These are phyloP conservation scores for Madurella fahalii DNA, from an alignment of 2,329 filamentous ascomycete genomes.

Conservation along the genomic window DNA sequence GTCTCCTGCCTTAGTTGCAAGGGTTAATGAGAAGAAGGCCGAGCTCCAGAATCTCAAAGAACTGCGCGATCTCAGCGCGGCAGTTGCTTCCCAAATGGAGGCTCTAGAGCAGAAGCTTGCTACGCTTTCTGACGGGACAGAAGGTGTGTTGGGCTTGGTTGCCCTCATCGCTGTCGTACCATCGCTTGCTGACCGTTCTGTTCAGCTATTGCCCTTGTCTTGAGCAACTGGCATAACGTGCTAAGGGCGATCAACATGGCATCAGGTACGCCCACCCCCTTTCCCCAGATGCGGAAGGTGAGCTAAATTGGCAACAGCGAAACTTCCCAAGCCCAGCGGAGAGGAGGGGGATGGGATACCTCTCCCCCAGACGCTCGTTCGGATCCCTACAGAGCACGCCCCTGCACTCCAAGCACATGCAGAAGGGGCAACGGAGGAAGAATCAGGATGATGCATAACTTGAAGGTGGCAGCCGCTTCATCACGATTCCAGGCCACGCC, in stretches of 20 bases:
- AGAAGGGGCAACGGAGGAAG: slow-evolving; percentile 46
- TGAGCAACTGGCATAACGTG: slow-evolving; percentile 86
- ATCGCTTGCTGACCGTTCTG: slow-evolving; percentile 14
- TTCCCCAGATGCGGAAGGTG: background rate
- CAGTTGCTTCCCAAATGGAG: slow-evolving; percentile 77
- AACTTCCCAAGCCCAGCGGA: slow-evolving; percentile 60
- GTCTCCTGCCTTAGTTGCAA: slow-evolving; percentile 65
- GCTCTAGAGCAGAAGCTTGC: slow-evolving; percentile 71
- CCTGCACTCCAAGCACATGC: slow-evolving; percentile 59
- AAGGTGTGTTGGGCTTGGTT: slow-evolving; percentile 49
- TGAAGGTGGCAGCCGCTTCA: background rate
- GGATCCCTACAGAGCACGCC: slow-evolving; percentile 78
- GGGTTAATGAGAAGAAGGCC: slow-evolving; percentile 80
- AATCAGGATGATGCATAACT: slow-evolving; percentile 21
- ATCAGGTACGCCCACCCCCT: slow-evolving; percentile 53
- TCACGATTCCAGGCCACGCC: too few species aligned
- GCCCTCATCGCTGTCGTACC: background rate
- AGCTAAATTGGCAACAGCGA: slow-evolving; percentile 46
- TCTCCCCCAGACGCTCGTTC: slow-evolving; percentile 76
- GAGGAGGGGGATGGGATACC: slow-evolving; percentile 35
- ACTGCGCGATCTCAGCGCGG: slow-evolving; percentile 72
- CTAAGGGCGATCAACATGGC: slow-evolving; percentile 83
- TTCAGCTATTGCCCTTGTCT: slow-evolving; percentile 73
- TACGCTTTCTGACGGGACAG: slow-evolving; percentile 76
- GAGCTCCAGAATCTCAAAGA: slow-evolving; percentile 77